Evolutionary conservation across 176 grass and related monocot genomes (phyloP), one percentile per base, ranked within the genome.

Genomic region (Paspalum notatum): DNA sequence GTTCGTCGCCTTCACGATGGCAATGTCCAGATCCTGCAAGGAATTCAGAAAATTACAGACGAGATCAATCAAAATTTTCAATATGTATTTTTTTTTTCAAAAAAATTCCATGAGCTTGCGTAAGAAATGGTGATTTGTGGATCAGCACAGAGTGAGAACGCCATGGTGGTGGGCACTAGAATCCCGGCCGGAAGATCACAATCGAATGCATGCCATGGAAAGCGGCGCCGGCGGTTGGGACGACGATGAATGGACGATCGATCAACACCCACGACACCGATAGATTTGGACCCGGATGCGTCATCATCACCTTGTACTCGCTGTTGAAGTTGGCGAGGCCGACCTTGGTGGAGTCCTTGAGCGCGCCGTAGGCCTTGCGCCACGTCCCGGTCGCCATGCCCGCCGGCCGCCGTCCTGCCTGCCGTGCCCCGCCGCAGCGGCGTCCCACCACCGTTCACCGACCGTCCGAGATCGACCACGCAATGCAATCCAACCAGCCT

Each of bases 271-370:
- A 32, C 32, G 32, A 13, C 15, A 25, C 21, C 7, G 44, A 40
- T 55, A 12, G 26, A 71, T 6, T 6, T 2, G 52, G 52, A 8
- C 54, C 6, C 11, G 22, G 57, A 61, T 11, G 58, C 5, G 43
- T 21, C 6, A 21, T 21, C 12, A 2, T 70, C 11, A 98, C 96
- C 96, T 98, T 98, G 85, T 83, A 98, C 84, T 98, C 92, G 84
- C 92, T 93, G 80, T 95, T 98, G 79, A 98, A 85, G 75, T 98
- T 98, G 65, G 96, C 96, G 67, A 98, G 96, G 81, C 96, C 92
- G 56, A 98, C 92, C 83, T 89, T 95, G 84, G 96, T 98, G 90
- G 96, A 93, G 68, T 98, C 96, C 86, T 98, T 98, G 76, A 98
- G 84, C 47, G 92, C 92, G 91, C 92, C 92, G 71, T 93, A 93